Evolutionary conservation across 75 land plant species (phyloP).

Genomic region (Selaginella moellendorffii): DNA sequence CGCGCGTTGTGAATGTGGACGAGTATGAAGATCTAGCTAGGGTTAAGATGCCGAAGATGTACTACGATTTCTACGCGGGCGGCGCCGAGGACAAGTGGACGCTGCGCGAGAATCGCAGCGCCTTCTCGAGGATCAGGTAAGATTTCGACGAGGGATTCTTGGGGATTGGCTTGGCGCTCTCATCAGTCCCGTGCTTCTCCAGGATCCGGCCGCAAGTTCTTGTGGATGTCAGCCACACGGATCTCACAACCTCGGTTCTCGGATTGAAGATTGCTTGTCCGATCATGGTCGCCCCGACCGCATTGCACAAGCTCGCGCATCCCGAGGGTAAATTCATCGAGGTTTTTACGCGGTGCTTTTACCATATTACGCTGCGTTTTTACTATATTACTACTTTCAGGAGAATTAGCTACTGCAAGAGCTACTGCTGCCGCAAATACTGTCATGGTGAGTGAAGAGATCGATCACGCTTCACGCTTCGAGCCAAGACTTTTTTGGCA

Average conservation of each 20-base stretch:
- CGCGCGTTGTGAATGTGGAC: slow-evolving; percentile 31
- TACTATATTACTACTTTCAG: slow-evolving; percentile 20
- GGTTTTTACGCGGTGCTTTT: not conserved
- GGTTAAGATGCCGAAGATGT: slow-evolving; percentile 44
- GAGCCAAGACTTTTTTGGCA: not conserved
- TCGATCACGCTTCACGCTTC: not conserved
- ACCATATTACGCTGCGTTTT: not conserved
- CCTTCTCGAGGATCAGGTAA: slow-evolving; percentile 46
- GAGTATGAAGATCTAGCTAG: slow-evolving; percentile 50
- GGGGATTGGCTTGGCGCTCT: too few species aligned
- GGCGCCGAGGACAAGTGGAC: slow-evolving; percentile 71
- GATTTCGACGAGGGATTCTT: too few species aligned
- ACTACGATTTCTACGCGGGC: slow-evolving; percentile 36
- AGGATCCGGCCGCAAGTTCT: slow-evolving; percentile 72
- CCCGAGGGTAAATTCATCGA: slow-evolving; percentile 43
- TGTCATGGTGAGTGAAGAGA: slow-evolving; percentile 45
- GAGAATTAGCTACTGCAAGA: slow-evolving; percentile 88
- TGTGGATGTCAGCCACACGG: slow-evolving; percentile 58
- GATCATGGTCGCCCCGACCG: slow-evolving; percentile 83
- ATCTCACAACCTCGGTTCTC: slow-evolving; percentile 48
- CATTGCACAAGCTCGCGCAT: slow-evolving; percentile 61
- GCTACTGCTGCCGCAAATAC: slow-evolving; percentile 66
- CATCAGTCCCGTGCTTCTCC: too few species aligned
- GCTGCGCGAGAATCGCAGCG: slow-evolving; percentile 38
- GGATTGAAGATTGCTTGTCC: slow-evolving; percentile 60